Conservation (phyloP, 2,329 filamentous ascomycete species). For the Cercospora brassicicola region DNA sequence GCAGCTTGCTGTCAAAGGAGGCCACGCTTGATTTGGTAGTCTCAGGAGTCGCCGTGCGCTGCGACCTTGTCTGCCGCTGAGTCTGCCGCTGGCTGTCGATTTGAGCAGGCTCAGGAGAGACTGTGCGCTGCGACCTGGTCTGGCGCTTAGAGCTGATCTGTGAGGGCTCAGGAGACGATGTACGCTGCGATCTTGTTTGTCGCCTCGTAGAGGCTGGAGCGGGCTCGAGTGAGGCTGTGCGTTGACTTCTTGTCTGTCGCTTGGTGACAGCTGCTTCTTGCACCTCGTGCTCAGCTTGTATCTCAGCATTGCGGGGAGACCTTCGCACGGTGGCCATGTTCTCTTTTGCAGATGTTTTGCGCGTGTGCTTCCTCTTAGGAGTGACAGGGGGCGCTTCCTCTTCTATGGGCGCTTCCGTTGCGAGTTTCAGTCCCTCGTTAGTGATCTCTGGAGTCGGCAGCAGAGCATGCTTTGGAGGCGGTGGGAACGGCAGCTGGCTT, state of each 20-base stretch:
- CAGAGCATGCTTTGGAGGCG: conserved; percentile 15
- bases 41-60: conserved; percentile 6
- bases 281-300: not conserved
- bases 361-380: conserved; percentile 13
- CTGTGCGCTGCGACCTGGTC: not conserved
- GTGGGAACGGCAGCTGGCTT: not conserved
- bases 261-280: not conserved
- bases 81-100: not conserved
- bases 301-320: conserved; percentile 15
- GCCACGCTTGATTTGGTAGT: not conserved
- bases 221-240: conserved; percentile 1
- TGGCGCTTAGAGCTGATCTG: not conserved
- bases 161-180: not conserved
- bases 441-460: conserved; percentile 44
- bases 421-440: conserved; percentile 12
- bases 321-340: conserved; percentile 18
- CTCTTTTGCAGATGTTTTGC: conserved; percentile 7
- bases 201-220: not conserved
- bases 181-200: not conserved
- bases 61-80: not conserved
- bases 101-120: conserved; percentile 6
- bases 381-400: not conserved
- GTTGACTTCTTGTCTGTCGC: conserved; percentile 11
- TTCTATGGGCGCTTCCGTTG: conserved; percentile 2
- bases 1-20: conserved; percentile 14